These are phyloP conservation scores for Dryas alaskensis DNA, from an alignment of 306 rosid species.

Conservation along the genomic window DNA sequence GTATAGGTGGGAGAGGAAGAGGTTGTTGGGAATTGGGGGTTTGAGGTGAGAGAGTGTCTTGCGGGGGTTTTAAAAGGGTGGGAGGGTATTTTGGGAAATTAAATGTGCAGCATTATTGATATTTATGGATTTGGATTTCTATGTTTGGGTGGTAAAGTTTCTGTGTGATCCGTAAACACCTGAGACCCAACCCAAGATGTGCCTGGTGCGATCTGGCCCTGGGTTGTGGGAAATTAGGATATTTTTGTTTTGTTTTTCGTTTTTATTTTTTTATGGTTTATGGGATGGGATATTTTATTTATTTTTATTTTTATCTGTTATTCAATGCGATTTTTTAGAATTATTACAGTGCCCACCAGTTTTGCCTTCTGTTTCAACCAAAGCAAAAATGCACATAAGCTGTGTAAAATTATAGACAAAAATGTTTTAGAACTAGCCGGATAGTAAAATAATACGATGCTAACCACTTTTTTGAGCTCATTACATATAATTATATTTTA, in stretches of 20 bases:
- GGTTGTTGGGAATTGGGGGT: background rate
- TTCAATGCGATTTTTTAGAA: background rate
- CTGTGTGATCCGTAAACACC: background rate
- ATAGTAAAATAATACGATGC: no score
- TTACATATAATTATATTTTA: no score
- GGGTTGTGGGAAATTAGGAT: background rate
- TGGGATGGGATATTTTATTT: background rate
- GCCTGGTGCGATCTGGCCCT: background rate
- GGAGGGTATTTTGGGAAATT: constrained; percentile 3
- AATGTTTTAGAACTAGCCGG: no score
- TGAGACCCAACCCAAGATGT: background rate
- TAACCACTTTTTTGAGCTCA: no score
- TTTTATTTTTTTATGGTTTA: background rate
- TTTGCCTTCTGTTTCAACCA: background rate
- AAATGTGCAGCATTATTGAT: background rate
- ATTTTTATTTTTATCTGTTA: no score
- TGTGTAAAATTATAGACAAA: no score
- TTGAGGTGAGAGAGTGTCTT: no score
- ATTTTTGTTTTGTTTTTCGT: background rate
- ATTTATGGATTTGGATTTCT: background rate
- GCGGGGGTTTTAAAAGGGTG: background rate
- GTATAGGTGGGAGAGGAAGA: background rate
- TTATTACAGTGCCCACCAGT: background rate
- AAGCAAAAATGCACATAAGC: background rate
- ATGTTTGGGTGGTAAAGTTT: background rate